Evolutionary conservation across 2,329 filamentous ascomycete genomes (phyloP), one percentile per base, ranked within the genome.

Genomic region (Colletotrichum falcatum): DNA sequence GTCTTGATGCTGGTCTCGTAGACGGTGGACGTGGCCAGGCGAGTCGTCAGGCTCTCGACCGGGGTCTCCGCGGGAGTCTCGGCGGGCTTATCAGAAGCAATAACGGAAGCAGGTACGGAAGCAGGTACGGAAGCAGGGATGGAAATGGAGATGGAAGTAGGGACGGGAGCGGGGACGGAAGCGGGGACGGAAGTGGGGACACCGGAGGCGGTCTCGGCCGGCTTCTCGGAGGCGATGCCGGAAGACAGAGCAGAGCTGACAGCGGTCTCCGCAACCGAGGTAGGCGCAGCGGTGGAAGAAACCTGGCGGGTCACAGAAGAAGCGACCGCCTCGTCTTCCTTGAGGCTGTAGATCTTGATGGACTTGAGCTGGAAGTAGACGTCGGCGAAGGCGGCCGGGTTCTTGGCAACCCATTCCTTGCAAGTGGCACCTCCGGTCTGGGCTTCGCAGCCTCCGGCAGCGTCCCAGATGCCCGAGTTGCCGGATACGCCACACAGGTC

Each of bases 401-500:
- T 76, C 20, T 74, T 73, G 37, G 75, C 75, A 42, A 86, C 81
- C 59, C 81, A 85, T 35, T 77, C 74, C 23, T 71, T 64, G 76
- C 83, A 85, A 23, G 75, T 74, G 1, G 53, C 65, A 51, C 74
- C 74, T 26, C 70, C 69, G 9, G 79, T 76, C 56, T 64, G 56
- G 39, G 62, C 61, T 30, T 55, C 18, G 68, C 81, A 82, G 8
- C 30, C 66, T 46, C 46, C 75, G 3, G 23, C 1, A 3, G 26
- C 60, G 55, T 72, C 70, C 77, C 78, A 82, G 49, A 76, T 70
- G 18, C 71, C 65, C 5, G 69, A 48, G 49, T 75, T 74, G 61
- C 78, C 90, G 1, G 91, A 91, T 83, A 90, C 87, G 23, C 92
- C 93, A 78, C 93, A 95, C 78, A 95, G 91, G 37, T 90, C 79